These are phyloP conservation scores for Asterionellopsis glacialis DNA, from an alignment of 108 stramenopile species.

Conservation along the genomic window DNA sequence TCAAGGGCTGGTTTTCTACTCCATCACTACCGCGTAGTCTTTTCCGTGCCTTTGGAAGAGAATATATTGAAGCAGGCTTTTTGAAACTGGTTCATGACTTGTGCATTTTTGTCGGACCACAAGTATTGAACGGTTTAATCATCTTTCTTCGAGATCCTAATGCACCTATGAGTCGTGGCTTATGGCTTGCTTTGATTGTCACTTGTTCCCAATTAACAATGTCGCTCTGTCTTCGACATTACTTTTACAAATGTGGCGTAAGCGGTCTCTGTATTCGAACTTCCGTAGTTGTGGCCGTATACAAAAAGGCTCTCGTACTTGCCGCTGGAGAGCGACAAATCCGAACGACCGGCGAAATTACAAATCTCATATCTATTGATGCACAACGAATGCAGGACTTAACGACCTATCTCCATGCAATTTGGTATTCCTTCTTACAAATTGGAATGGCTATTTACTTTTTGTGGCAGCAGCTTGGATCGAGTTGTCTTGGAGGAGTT, in stretches of 20 bases:
- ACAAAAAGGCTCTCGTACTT: constrained; percentile 78
- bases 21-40: constrained; percentile 54
- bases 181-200: constrained; percentile 51
- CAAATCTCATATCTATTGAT: constrained; percentile 92
- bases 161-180: constrained; percentile 47
- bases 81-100: constrained; percentile 87
- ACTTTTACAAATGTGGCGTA: constrained; percentile 89
- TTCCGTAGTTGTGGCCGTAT: constrained; percentile 77
- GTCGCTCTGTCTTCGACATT: constrained; percentile 85
- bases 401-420: constrained; percentile 78
- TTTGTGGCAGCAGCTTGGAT: constrained; percentile 79
- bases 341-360: constrained; percentile 71
- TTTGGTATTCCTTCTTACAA: constrained; percentile 81
- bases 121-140: constrained; percentile 77
- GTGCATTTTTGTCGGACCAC: constrained; percentile 82
- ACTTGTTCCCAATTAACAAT: constrained; percentile 70
- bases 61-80: constrained; percentile 58
- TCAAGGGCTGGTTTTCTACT: background rate
- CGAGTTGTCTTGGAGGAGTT: constrained; percentile 75
- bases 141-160: constrained; percentile 50
- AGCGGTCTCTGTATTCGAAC: constrained; percentile 83
- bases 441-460: constrained; percentile 77
- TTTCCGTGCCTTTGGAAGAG: constrained; percentile 61
- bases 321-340: constrained; percentile 58
- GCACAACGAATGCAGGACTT: constrained; percentile 79